Base-by-base conservation (phyloP, 139 green algal species). In the Tetratostichococcus sp. region DNA sequence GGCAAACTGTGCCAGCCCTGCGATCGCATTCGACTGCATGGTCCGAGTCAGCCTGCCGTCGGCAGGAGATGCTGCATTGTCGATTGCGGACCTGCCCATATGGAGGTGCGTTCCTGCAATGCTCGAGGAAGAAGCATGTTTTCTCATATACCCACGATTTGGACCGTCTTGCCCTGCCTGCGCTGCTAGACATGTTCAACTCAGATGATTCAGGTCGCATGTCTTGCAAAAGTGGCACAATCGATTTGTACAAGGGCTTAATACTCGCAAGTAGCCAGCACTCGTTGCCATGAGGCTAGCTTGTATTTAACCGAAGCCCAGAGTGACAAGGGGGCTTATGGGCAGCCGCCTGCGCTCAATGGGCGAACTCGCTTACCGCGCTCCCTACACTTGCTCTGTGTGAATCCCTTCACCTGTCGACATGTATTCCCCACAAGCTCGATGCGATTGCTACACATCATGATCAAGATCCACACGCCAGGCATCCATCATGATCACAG, bases 11-110 rank as follows among this genome's bases (percentile, higher is more conserved):
- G 35, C 39, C 39, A 50, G 65, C 8, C 71, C 77, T 34, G 73
- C 81, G 22, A 43, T 76, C 0, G 59, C 82, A 2, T 93, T 84
- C 59, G 89, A 95, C 78, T 89, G 89, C 82, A 73, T 80, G 33
- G 91, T 81, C 80, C 74, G 78, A 17, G 78, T 91, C 6, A 32
- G 22, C 31, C 43, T 86, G 67, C 79, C 87, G 16, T 5, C 58
- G 33, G 33, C 70, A 1, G 50, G 23, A 2, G 22, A 39, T 0
- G 69, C 28, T 28, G 66, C 26, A 35, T 67, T 34, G 25, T 4
- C 62, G 23, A 22, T 2, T 28, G 30, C 59, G 39, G 76, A 80
- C 26, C 28, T 69, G 70, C 69, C 76, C 2, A 23, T 25, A 23
- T 80, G 76, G 76, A 66, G 76, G 76, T 80, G 39, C 32, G 62